These are phyloP conservation scores for Hypholoma sublateritium DNA, from an alignment of 768 basidiomycete genomes.

Conservation along the genomic window DNA sequence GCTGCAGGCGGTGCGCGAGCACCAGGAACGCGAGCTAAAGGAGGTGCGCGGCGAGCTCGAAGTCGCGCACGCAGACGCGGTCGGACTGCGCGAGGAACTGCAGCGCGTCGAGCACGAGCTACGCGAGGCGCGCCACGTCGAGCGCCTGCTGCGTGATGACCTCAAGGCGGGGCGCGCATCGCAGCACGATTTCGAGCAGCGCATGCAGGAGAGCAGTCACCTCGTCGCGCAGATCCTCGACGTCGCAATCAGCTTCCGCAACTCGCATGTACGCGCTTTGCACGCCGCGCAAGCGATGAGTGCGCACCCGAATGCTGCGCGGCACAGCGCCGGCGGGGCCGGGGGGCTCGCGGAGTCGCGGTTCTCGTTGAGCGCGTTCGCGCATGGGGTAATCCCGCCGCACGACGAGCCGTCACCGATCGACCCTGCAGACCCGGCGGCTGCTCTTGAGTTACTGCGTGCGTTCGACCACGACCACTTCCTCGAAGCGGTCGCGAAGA, in stretches of 20 bases:
- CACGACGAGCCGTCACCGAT: conserved; percentile 70
- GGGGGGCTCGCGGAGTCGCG: conserved; percentile 52
- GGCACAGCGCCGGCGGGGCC: conserved; percentile 28
- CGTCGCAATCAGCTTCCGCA: conserved; percentile 75
- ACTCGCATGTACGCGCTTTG: conserved; percentile 73
- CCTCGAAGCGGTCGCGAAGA: conserved; percentile 77
- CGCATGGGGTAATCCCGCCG: conserved; percentile 49
- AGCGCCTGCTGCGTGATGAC: conserved; percentile 73
- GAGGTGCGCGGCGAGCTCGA: conserved; percentile 61
- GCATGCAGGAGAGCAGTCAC: conserved; percentile 61
- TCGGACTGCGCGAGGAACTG: conserved; percentile 71
- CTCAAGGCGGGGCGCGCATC: conserved; percentile 67
- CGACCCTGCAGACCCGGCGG: conserved; percentile 72
- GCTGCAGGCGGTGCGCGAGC: conserved; percentile 61
- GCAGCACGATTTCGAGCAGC: conserved; percentile 66
- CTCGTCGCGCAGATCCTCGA: conserved; percentile 82
- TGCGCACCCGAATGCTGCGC: conserved; percentile 50
- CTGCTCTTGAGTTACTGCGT: conserved; percentile 67
- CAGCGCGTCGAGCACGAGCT: conserved; percentile 71
- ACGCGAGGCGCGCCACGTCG: conserved; percentile 62
- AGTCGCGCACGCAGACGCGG: conserved; percentile 65
- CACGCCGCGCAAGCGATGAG: conserved; percentile 58
- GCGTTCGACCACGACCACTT: conserved; percentile 85
- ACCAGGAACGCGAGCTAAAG: conserved; percentile 60
- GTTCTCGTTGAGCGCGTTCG: conserved; percentile 41